phyloP scores from a whole-genome alignment of 805 yeast genomes.

The Lachancea quebecensis region DNA sequence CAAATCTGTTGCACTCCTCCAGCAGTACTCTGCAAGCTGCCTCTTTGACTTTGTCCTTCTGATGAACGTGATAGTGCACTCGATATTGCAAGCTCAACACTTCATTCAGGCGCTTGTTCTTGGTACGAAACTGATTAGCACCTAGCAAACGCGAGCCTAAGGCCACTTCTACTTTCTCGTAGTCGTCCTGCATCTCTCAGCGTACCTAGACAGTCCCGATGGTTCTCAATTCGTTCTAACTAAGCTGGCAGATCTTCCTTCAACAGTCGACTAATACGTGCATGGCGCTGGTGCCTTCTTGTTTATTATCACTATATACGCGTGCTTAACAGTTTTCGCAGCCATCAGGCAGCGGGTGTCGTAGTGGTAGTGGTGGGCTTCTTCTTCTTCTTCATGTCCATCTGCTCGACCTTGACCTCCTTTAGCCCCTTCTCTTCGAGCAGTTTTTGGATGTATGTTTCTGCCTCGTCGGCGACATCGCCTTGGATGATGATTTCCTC shows the following conservation, averaged over 20 bases:
- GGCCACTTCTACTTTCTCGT: constrained; percentile 11
- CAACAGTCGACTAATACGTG: too few species aligned
- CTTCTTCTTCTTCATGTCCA: constrained; percentile 75
- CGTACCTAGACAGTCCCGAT: neutral
- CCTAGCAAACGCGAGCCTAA: constrained; percentile 25
- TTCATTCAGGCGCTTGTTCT: constrained; percentile 15
- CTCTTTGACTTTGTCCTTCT: constrained; percentile 7
- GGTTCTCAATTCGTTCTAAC: too few species aligned
- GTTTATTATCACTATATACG: neutral
- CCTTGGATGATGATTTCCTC: constrained; percentile 93
- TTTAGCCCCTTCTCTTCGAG: constrained; percentile 75
- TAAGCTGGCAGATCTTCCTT: too few species aligned
- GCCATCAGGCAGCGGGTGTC: constrained; percentile 1
- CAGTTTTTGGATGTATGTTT: constrained; percentile 60
- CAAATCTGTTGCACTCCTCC: constrained; percentile 15
- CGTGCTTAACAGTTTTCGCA: neutral
- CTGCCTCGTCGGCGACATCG: constrained; percentile 89
- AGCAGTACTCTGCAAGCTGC: constrained; percentile 15
- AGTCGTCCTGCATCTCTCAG: neutral
- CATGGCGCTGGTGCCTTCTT: too few species aligned
- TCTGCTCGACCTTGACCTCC: constrained; percentile 82
- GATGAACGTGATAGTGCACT: constrained; percentile 22
- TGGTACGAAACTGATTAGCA: constrained; percentile 18
- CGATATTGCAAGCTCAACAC: constrained; percentile 26
- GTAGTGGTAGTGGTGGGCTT: constrained; percentile 29